A percentile compares a stretch with the other conserved stretches of the same genome.
phyloP scores from a whole-genome alignment of 306 rosid genomes.

The Senna tora region DNA sequence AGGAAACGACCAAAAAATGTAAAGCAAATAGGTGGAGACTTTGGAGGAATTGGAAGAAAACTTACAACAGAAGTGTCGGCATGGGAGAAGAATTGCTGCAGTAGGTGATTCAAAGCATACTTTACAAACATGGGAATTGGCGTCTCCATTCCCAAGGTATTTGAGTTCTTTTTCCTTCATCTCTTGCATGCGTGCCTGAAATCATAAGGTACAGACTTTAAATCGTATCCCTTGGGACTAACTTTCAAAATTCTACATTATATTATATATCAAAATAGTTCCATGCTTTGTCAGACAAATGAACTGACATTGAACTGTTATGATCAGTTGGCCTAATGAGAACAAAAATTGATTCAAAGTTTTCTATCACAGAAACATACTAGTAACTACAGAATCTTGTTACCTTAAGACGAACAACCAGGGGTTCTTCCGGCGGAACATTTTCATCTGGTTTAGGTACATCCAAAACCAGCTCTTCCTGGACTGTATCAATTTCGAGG shows the following conservation, averaged over 20 bases:
- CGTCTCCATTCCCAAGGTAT: slow-evolving; percentile 80
- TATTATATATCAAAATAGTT: slow-evolving; percentile 23
- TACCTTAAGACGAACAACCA: slow-evolving; percentile 97
- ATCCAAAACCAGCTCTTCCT: slow-evolving; percentile 58
- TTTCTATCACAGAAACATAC: neutral
- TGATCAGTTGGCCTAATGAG: neutral
- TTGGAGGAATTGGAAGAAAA: slow-evolving; percentile 15
- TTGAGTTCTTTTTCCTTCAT: slow-evolving; percentile 92
- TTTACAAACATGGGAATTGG: slow-evolving; percentile 91
- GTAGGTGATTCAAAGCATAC: slow-evolving; percentile 97
- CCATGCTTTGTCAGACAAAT: slow-evolving; percentile 1
- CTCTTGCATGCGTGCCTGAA: slow-evolving; percentile 96
- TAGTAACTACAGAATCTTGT: slow-evolving; percentile 1
- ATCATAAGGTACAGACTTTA: slow-evolving; percentile 26
- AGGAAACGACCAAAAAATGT: slow-evolving; percentile 5
- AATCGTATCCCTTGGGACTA: neutral
- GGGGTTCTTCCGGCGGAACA: slow-evolving; percentile 69
- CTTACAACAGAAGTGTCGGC: slow-evolving; percentile 98
- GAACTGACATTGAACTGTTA: slow-evolving; percentile 10
- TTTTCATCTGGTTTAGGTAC: slow-evolving; percentile 58
- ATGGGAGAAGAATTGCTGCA: slow-evolving; percentile 94
- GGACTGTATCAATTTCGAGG: slow-evolving; percentile 40
- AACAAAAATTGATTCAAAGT: slow-evolving; percentile 22
- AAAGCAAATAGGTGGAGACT: neutral
- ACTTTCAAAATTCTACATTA: neutral